Evolutionary conservation across 768 basidiomycete genomes (phyloP).

Genomic region (Agaricus sinodeliciosus): DNA sequence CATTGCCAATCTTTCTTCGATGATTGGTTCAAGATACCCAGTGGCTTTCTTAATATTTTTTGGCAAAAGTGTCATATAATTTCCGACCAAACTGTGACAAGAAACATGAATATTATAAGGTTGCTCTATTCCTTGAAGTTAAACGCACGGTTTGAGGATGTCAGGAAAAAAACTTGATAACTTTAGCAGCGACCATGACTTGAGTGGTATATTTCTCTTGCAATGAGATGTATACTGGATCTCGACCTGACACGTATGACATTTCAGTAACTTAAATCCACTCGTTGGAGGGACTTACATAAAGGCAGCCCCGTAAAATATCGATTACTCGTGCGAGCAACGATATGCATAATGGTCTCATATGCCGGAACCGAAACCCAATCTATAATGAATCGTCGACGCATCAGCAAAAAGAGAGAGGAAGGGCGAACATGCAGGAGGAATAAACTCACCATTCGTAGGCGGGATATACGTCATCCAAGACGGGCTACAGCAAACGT

Average conservation of each 20-base stretch:
- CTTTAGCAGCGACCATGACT: constrained; percentile 13
- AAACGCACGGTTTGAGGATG: constrained; percentile 16
- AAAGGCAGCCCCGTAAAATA: constrained; percentile 39
- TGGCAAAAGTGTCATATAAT: constrained; percentile 17
- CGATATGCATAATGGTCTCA: constrained; percentile 24
- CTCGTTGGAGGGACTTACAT: constrained; percentile 23
- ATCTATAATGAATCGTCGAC: constrained; percentile 17
- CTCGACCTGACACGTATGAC: constrained; percentile 24
- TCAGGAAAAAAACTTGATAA: constrained; percentile 17
- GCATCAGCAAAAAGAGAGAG: neutral
- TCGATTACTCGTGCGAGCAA: constrained; percentile 32
- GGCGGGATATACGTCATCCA: constrained; percentile 32
- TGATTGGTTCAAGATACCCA: constrained; percentile 15
- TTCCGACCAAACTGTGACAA: constrained; percentile 16
- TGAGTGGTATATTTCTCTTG: constrained; percentile 24
- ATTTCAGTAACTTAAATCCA: neutral
- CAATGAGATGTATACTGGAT: constrained; percentile 30
- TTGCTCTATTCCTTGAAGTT: neutral
- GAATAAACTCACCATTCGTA: constrained; percentile 19
- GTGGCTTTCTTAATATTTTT: constrained; percentile 17
- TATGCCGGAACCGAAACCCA: constrained; percentile 25
- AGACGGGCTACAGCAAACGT: no score
- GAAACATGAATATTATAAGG: neutral
- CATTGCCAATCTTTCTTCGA: constrained; percentile 9
- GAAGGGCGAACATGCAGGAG: neutral